Evolutionary conservation across 305 asterid genomes (phyloP).

Genomic region (Coffea humblotiana): DNA sequence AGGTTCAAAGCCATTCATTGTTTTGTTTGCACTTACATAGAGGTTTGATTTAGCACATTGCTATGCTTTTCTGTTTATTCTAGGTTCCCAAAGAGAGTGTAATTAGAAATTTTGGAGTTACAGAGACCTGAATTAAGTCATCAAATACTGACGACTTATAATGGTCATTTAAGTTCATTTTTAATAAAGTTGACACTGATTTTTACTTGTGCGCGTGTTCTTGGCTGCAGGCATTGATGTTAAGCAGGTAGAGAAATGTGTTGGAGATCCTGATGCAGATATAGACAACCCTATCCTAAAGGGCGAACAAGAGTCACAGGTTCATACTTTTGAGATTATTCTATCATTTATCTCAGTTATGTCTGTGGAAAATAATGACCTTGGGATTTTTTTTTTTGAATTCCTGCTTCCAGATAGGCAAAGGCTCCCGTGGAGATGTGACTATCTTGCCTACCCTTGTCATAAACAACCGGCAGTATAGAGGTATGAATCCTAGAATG

Average conservation of each 20-base stretch:
- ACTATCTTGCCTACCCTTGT: slow-evolving; percentile 95
- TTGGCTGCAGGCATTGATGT: slow-evolving; percentile 62
- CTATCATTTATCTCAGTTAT: not conserved
- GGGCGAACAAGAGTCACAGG: slow-evolving; percentile 96
- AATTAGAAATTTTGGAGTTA: not conserved
- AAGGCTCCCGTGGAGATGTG: slow-evolving; percentile 91
- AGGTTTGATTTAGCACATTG: not conserved
- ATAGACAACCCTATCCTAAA: slow-evolving; percentile 79
- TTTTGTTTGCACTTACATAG: not conserved
- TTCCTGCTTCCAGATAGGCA: slow-evolving; percentile 65
- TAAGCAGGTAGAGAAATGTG: slow-evolving; percentile 75
- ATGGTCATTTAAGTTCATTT: not conserved
- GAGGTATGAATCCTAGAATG: slow-evolving; percentile 51
- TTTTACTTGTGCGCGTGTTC: not conserved
- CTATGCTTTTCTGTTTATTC: not conserved
- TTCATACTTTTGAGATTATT: slow-evolving; percentile 18
- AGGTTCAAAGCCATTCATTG: not conserved
- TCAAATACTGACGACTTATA: not conserved
- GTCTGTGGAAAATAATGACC: slow-evolving; percentile 18
- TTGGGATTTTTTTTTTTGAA: slow-evolving; percentile 18
- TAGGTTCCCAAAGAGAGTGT: not conserved
- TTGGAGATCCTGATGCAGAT: slow-evolving; percentile 91
- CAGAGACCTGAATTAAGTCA: not conserved
- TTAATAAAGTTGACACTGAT: not conserved
- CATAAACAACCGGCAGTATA: slow-evolving; percentile 84